Conservation (phyloP, 1,139 yeast species). For the Saccharomyces hybrid region DNA sequence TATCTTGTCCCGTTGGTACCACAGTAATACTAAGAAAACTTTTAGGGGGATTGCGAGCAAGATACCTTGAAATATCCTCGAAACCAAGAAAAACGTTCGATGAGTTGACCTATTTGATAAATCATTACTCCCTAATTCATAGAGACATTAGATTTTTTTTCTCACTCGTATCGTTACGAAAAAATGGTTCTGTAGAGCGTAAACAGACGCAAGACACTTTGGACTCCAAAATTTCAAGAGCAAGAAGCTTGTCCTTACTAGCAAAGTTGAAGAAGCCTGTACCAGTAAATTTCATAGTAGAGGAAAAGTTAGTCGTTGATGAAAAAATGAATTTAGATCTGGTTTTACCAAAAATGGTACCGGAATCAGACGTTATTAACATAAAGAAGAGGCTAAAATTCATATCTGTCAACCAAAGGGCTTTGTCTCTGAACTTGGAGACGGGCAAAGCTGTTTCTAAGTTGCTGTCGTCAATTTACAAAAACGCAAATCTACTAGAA, state of each 20-base stretch:
- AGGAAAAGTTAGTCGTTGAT: constrained; percentile 12
- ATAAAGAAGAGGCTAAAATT: constrained; percentile 21
- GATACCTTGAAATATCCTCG: constrained; percentile 31
- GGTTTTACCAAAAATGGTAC: constrained; percentile 31
- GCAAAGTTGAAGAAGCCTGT: constrained; percentile 16
- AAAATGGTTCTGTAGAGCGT: constrained; percentile 12
- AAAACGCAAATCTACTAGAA: constrained; percentile 14
- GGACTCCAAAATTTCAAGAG: constrained; percentile 17
- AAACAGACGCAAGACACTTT: constrained; percentile 18
- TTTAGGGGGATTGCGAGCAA: constrained; percentile 34
- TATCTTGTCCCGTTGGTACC: constrained; percentile 35
- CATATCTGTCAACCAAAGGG: constrained; percentile 34
- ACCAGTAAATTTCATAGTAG: constrained; percentile 15
- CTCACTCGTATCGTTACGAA: constrained; percentile 16
- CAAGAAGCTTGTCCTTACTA: constrained; percentile 16
- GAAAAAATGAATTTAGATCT: constrained; percentile 11
- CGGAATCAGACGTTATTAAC: constrained; percentile 21
- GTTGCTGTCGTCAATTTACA: constrained; percentile 22
- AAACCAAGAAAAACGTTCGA: constrained; percentile 25
- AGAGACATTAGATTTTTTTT: constrained; percentile 31
- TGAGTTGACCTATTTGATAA: constrained; percentile 25
- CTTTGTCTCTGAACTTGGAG: constrained; percentile 24
- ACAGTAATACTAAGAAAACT: constrained; percentile 31
- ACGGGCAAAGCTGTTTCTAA: constrained; percentile 30
- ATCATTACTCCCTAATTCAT: constrained; percentile 32